A percentile compares a stretch with the other conserved stretches of the same genome.
These are phyloP conservation scores for Nemania bipapillata DNA, from an alignment of 2,329 filamentous ascomycete genomes.

Conservation along the genomic window DNA sequence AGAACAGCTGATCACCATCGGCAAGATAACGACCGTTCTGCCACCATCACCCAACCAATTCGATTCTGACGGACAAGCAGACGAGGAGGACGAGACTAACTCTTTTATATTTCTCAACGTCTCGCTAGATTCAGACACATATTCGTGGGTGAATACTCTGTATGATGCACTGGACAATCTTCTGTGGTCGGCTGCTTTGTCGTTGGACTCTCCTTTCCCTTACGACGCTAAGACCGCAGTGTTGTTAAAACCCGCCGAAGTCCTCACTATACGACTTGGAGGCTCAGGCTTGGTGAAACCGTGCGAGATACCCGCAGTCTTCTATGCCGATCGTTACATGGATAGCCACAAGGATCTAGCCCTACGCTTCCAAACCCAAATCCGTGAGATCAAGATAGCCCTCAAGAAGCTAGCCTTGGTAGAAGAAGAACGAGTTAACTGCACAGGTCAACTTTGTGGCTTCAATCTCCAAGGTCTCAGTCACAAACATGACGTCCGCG, in stretches of 20 bases:
- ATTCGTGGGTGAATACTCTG: conserved; percentile 55
- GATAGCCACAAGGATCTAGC: conserved; percentile 59
- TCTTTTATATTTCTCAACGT: conserved; percentile 58
- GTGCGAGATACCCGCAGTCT: conserved; percentile 62
- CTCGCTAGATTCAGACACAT: conserved; percentile 53
- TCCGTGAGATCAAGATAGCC: conserved; percentile 43
- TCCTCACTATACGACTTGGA: conserved; percentile 61
- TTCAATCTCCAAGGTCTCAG: conserved; percentile 42
- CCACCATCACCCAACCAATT: conserved; percentile 23
- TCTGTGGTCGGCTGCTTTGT: conserved; percentile 60
- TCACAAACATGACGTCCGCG: conserved; percentile 41
- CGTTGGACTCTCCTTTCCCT: conserved; percentile 50
- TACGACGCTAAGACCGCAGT: conserved; percentile 57
- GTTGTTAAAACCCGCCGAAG: conserved; percentile 61
- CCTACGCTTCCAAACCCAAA: conserved; percentile 56
- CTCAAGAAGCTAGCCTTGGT: conserved; percentile 40
- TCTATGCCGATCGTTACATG: conserved; percentile 67
- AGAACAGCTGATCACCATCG: conserved; percentile 42
- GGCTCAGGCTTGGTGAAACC: conserved; percentile 56
- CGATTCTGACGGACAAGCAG: conserved; percentile 45
- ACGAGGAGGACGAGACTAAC: conserved; percentile 41
- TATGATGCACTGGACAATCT: conserved; percentile 62
- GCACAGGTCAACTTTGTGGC: conserved; percentile 41
- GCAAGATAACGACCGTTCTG: conserved; percentile 39
- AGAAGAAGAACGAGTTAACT: conserved; percentile 39